phyloP scores from a whole-genome alignment of 805 yeast genomes.

The Candida oleophila region DNA sequence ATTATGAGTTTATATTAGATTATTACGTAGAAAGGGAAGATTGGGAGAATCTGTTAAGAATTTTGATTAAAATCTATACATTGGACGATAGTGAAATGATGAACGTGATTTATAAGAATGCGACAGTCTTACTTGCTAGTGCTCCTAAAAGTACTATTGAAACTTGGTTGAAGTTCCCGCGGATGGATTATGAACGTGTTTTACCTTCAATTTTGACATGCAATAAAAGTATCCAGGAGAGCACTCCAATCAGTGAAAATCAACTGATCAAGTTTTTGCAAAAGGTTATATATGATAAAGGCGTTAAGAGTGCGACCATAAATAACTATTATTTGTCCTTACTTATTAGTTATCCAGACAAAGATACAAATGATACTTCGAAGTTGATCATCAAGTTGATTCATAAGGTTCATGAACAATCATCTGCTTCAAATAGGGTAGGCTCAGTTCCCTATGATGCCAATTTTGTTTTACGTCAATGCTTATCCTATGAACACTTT shows the following conservation, averaged over 20 bases:
- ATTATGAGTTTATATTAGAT: constrained; percentile 65
- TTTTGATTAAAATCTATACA: constrained; percentile 49
- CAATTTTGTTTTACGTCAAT: constrained; percentile 73
- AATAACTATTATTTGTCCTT: constrained; percentile 73
- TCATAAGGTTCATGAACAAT: constrained; percentile 12
- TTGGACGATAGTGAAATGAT: constrained; percentile 24
- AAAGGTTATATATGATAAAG: constrained; percentile 43
- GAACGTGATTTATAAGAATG: constrained; percentile 56
- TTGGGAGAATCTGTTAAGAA: constrained; percentile 72
- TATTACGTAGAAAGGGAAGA: constrained; percentile 67
- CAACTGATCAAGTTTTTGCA: constrained; percentile 65
- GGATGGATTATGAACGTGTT: constrained; percentile 59
- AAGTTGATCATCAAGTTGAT: constrained; percentile 34
- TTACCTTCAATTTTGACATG: constrained; percentile 77
- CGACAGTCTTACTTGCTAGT: constrained; percentile 68
- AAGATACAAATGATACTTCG: constrained; percentile 1
- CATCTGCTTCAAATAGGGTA: neutral
- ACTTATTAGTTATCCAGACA: constrained; percentile 46
- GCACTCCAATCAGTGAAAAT: constrained; percentile 44
- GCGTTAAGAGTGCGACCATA: constrained; percentile 43
- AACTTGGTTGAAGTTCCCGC: constrained; percentile 65
- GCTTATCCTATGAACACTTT: constrained; percentile 56
- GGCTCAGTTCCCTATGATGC: constrained; percentile 48
- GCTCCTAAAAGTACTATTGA: constrained; percentile 69
- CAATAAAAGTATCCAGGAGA: constrained; percentile 46